Evolutionary conservation across 2,329 filamentous ascomycete genomes (phyloP), one percentile per base, ranked within the genome.

Genomic region (Bretziella fagacearum): DNA sequence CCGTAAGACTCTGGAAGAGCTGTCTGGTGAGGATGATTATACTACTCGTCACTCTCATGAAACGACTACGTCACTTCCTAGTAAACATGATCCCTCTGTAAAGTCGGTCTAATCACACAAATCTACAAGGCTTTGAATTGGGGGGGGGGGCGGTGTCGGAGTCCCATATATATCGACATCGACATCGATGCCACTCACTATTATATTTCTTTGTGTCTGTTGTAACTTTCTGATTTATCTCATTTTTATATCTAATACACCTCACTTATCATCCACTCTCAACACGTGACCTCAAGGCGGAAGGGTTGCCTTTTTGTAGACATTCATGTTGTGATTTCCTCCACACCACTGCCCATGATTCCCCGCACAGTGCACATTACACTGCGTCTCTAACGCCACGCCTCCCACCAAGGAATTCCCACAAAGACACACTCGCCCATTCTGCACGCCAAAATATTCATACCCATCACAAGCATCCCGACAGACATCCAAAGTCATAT

Each of bases 1-100:
- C 65, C 67, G 78, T 49, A 79, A 78, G 68, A 48, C 46, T 15
- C 32, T 48, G 11, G 46, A 44, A 15, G 40, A 48, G 40, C 32
- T 48, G 32, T 48, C 40, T 20, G 46, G 32, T 18, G 40, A 44
- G 23, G 40, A 48, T 44, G 46, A 48, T 40, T 48, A 48, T 18
- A 30, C 33, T 15, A 37, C 26, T 11, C 40, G 41, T n/a, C 46
- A 48, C 40, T 48, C 46, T 1, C 46, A 48, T n/a, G 40, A 48
- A 23, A n/a, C 32, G 2, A 35, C 35, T 5, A 22, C 18, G 2
- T n/a, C 6, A 2, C 40, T 40, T 25, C 15, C 20, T 18, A 30
- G 20, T 29, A 27, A 48, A 23, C 30, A 39, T 6, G 40, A 44
- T 17, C 10, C 8, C 13, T n/a, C 30, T 22, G 46, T 44, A 15